Evolutionary conservation across 768 basidiomycete genomes (phyloP).

Genomic region (Chalciporus sphaerocephalus): DNA sequence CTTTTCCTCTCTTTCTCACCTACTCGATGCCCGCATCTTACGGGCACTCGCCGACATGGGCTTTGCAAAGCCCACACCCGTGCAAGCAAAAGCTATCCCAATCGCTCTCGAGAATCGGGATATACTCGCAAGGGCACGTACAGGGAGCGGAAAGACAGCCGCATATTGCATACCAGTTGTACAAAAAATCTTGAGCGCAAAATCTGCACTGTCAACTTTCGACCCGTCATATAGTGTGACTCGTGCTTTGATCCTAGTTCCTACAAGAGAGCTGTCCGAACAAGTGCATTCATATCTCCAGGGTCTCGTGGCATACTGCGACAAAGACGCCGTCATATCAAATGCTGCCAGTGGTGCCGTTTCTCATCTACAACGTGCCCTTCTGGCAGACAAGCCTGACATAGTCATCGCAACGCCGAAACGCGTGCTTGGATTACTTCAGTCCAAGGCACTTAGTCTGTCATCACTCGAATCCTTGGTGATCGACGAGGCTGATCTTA

Average conservation of each 20-base stretch:
- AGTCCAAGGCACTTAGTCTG: conserved; percentile 66
- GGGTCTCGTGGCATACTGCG: conserved; percentile 70
- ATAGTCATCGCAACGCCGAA: conserved; percentile 79
- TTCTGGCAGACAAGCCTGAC: conserved; percentile 70
- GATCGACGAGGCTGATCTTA: conserved; percentile 96
- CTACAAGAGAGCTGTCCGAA: conserved; percentile 89
- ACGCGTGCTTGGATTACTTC: conserved; percentile 60
- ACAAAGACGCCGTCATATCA: conserved; percentile 61
- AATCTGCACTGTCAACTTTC: conserved; percentile 43
- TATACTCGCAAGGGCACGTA: conserved; percentile 89
- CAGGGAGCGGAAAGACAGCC: conserved; percentile 95
- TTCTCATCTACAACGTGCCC: conserved; percentile 59
- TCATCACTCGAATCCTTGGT: conserved; percentile 76
- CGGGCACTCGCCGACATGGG: conserved; percentile 86
- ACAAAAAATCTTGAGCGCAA: conserved; percentile 80
- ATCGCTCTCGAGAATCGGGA: conserved; percentile 85
- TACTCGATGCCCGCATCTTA: conserved; percentile 81
- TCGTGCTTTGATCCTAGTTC: conserved; percentile 76
- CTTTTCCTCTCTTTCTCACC: conserved; percentile 62
- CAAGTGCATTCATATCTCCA: conserved; percentile 76
- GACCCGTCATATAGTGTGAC: conserved; percentile 52
- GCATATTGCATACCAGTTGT: conserved; percentile 91
- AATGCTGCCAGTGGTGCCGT: conserved; percentile 76
- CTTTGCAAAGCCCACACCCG: conserved; percentile 86
- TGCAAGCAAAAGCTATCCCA: conserved; percentile 90